Evolutionary conservation across 1,284 basidiomycete species (phyloP), one percentile per base, ranked within the genome.

Genomic region (Porodaedalea pini): DNA sequence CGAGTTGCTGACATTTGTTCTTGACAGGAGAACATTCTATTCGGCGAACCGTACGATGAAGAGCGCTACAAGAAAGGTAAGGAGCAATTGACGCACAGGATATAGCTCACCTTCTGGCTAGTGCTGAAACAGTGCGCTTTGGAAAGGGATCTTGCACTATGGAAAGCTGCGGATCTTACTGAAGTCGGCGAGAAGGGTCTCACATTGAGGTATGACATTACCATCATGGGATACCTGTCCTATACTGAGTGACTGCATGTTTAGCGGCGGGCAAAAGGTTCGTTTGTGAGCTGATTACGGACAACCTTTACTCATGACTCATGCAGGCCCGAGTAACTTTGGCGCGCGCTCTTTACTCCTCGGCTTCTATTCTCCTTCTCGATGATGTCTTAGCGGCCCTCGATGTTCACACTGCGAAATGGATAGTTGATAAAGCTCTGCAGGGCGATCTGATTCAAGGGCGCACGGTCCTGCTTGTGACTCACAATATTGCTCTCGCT

Each of bases 71-170:
- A 70, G 21, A 55, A 19, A 32, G 43, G 53, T 55, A 40, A 13
- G 32, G 13, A 13, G 32, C 6, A 6, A 13, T 34, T 13, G 13
- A 34, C 13, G 32, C 13, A 13, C 13, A n/a, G n/a, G 44, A 7
- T 27, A 27, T 45, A 21, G 19, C 31, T 51, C 8, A 57, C 1
- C 34, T 15, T 29, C 25, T 29, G 34, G n/a, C 15, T 40, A 75
- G 85, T 85, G 23, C 67, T 89, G 13, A 67, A 81, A 36, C 82
- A 84, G 63, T 89, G 86, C 61, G 83, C 76, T 1, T 71, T 90
- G 29, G 77, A 81, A 63, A 77, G 77, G 2, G 88, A 90, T 63
- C 70, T 90, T 4, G 74, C 73, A 23, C 66, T 89, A 17, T 86
- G 89, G 62, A 81, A 86, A 43, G 87, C 86, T 45, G 86, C 87